phyloP scores from a whole-genome alignment of 768 basidiomycete species.

The Auricularia heimuer region DNA sequence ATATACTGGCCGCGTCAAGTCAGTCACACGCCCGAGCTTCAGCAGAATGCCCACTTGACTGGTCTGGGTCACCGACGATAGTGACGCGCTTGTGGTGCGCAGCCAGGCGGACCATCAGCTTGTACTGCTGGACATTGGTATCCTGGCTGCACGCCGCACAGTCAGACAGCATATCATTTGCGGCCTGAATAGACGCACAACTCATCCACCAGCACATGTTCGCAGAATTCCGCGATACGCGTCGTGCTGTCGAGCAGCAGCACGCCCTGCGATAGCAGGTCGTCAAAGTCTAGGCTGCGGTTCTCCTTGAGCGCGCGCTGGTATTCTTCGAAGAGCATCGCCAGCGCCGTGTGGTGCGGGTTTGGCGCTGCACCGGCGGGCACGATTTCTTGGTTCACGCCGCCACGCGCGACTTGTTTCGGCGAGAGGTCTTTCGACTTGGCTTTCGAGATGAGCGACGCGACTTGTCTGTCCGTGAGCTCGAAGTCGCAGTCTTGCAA shows the following conservation, averaged over 20 bases:
- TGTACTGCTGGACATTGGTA: constrained; percentile 74
- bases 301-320: constrained; percentile 45
- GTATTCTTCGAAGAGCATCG: constrained; percentile 57
- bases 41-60: constrained; percentile 47
- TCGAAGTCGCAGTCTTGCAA: constrained; percentile 37
- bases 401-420: constrained; percentile 28
- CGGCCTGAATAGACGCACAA: constrained; percentile 41
- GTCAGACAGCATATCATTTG: not conserved
- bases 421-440: constrained; percentile 54
- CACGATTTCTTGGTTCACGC: constrained; percentile 3
- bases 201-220: constrained; percentile 70
- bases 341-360: constrained; percentile 24
- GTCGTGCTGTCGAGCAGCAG: constrained; percentile 46
- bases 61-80: constrained; percentile 86
- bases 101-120: constrained; percentile 64
- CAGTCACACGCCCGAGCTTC: not conserved
- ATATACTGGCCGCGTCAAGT: constrained; percentile 40
- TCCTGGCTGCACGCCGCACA: constrained; percentile 43
- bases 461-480: constrained; percentile 44
- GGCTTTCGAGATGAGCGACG: constrained; percentile 61
- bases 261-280: constrained; percentile 65
- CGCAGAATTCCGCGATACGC: constrained; percentile 45
- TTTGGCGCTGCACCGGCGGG: constrained; percentile 9
- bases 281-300: constrained; percentile 83
- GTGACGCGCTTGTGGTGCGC: constrained; percentile 45